phyloP scores from a whole-genome alignment of 176 grass and related monocot species.

The Tillandsia fasciculata region DNA sequence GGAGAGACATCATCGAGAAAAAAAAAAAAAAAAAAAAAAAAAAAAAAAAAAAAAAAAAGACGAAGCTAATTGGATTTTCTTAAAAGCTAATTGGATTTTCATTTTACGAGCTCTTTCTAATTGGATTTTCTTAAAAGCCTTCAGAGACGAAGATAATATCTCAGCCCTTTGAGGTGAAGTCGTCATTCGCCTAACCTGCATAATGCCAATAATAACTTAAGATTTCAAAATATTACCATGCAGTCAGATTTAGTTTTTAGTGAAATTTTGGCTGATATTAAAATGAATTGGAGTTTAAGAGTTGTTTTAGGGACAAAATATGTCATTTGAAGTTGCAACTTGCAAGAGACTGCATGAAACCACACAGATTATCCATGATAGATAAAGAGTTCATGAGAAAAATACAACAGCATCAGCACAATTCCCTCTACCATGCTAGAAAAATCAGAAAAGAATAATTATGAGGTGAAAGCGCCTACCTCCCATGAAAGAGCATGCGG shows the following conservation, averaged over 20 bases:
- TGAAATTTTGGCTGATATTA: not conserved
- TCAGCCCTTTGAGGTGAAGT: constrained; percentile 96
- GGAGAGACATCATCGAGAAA: no score
- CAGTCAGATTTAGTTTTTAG: not conserved
- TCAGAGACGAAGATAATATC: constrained; percentile 96
- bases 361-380: not conserved
- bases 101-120: constrained; percentile 64
- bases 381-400: not conserved
- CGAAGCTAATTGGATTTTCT: no score
- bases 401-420: not conserved
- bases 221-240: not conserved
- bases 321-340: not conserved
- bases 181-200: constrained; percentile 93
- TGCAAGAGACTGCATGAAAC: no score
- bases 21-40: no score
- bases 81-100: no score
- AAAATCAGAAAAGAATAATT: constrained; percentile 4
- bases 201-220: constrained; percentile 2
- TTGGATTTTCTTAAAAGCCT: constrained; percentile 96
- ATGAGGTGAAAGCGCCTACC: constrained; percentile 27
- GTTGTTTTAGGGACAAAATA: not conserved
- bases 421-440: not conserved
- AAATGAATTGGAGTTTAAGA: not conserved
- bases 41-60: no score
- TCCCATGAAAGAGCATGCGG: constrained; percentile 98